Base-by-base conservation (phyloP, 2,329 filamentous ascomycete genomes). In the Lojkania enalia region DNA sequence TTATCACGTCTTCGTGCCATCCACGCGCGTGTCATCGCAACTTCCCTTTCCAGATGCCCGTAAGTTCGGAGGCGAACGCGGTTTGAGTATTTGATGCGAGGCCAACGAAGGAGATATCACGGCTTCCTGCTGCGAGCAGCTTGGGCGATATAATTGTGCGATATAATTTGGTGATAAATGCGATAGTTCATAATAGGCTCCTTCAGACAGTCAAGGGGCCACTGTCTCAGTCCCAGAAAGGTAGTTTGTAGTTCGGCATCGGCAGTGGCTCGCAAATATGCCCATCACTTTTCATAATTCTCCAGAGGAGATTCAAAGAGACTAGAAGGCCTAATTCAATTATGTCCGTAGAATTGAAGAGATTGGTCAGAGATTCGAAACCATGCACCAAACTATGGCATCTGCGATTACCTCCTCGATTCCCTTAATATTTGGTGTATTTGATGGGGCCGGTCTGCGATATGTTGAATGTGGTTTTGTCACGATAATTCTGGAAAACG, bases 21-120 rank as follows among this genome's bases (percentile, higher is more conserved):
- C 43, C 85, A 84, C 57, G 82, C 81, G 82, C 95, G 95, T 32
- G 88, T 87, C 76, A 94, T 87, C 38, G 83, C 71, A 6, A 88
- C 82, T 54, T 84, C 82, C 53, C 35, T 5, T 16, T 33, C 37
- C 43, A 49, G 3, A 49, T 13, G 3, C 18, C 42, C 13, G 31
- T 37, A 14, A 49, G 23, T 19, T 49, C 46, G 5, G 42, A 41
- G 12, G 19, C 20, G 23, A 49, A 35, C 1, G 46, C 42, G 3
- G 46, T 49, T 18, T 38, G 27, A 19, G 20, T 20, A 25, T 33
- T 45, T 3, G 37, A 38, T 2, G 42, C 38, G 25, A 37, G 39
- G 14, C 46, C 46, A 12, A 20, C 37, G 19, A 49, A 49, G 6
- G 29, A n/a, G 14, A 49, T 49, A 18, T 36, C 32, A 12, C 41